Base-by-base conservation (phyloP, 805 yeast genomes). In the Hanseniaspora lindneri region DNA sequence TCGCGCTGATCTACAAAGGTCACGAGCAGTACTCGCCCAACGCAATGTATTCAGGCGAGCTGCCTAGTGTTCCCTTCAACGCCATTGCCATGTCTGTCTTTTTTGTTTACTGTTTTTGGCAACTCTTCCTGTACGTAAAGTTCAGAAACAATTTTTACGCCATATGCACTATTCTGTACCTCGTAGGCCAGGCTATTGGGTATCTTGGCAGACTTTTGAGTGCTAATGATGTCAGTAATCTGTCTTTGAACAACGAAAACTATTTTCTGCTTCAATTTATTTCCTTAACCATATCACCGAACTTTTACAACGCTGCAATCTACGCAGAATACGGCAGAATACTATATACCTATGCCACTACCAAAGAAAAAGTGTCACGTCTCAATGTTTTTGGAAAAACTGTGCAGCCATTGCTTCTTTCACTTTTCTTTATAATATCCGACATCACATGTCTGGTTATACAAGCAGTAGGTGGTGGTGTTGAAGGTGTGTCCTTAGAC, bases 291-390 rank as follows among this genome's bases (percentile, higher is more conserved):
- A 63, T 86, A 41, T 89, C 85, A 0, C 95, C 95, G 0, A 85
- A 84, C 19, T 81, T 86, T 60, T 67, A 83, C 39, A 81, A 83
- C 83, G 95, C 83, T 3, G 95, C 89, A 1, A 69, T 86, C 2
- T 87, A 86, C 64, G 80, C 73, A 54, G 68, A 78, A 47, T 64
- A 86, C 54, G 86, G 82, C 5, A 81, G 83, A 61, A 55, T 81
- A 43, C 67, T 79, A 41, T 76, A 79, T 49, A 62, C 83, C 1
- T 77, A 76, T 56, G 85, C 85, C 2, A 41, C 44, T 1, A 44
- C 42, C 16, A 44, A 32, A 30, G 42, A 44, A 13, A 44, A 44
- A 3, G 16, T 37, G 6, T 9, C n/a, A 3, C 29, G 28, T n/a
- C 37, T 37, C 6, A 65, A 68, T 50, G 58, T 65, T 16, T 78